Percentiles rank a stretch among this genome's conserved stretches.
phyloP scores from a whole-genome alignment of 192 early-diverging fungal species.

The Backusella macrospora region DNA sequence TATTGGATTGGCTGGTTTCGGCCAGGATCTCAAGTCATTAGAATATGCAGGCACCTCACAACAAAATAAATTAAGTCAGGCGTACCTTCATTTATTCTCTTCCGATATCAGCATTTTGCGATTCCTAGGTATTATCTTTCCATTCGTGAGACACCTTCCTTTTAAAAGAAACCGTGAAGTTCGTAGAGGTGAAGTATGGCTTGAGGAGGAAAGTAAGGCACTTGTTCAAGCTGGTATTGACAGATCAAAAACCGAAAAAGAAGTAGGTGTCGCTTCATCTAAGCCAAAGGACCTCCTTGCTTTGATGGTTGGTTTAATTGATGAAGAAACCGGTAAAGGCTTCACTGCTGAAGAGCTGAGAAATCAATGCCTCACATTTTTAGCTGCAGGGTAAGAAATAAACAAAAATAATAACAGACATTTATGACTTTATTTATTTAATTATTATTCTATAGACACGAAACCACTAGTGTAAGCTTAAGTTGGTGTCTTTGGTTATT shows the following conservation, averaged over 20 bases:
- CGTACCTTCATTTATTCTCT: constrained; percentile 47
- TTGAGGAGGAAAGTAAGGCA: constrained; percentile 38
- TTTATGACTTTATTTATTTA: background rate
- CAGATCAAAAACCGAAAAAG: constrained; percentile 21
- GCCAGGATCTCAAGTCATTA: constrained; percentile 49
- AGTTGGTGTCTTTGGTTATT: constrained; percentile 56
- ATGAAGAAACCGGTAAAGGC: constrained; percentile 42
- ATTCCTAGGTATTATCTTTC: constrained; percentile 35
- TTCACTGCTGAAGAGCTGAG: constrained; percentile 50
- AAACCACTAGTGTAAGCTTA: constrained; percentile 53
- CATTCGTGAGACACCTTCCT: constrained; percentile 33
- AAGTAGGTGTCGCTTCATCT: background rate
- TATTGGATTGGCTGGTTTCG: constrained; percentile 51
- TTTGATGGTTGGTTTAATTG: constrained; percentile 46
- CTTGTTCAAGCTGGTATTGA: constrained; percentile 44
- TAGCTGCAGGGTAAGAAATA: constrained; percentile 52
- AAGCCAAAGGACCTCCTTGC: constrained; percentile 48
- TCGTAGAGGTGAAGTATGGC: constrained; percentile 24
- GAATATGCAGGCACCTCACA: constrained; percentile 23
- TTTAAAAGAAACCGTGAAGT: constrained; percentile 25
- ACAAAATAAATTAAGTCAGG: constrained; percentile 45
- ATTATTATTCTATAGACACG: constrained; percentile 41
- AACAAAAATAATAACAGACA: background rate
- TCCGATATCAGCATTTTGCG: constrained; percentile 17
- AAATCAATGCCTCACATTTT: constrained; percentile 59